Conservation (phyloP, 1,284 basidiomycete genomes). For the Mycena sp. region DNA sequence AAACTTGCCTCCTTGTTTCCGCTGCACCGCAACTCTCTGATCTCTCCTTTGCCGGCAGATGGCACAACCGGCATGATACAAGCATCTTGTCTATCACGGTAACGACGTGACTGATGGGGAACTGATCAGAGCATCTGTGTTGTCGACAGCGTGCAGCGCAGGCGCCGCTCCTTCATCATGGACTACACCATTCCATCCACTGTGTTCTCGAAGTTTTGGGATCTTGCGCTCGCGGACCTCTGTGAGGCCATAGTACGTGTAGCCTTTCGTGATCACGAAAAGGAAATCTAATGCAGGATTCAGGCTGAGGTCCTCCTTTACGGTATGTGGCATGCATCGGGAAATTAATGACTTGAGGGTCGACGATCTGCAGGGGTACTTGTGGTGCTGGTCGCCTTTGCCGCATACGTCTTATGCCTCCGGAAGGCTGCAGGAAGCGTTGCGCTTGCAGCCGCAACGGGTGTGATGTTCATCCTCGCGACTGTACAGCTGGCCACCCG, state of each 20-base stretch:
- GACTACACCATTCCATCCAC: conserved; percentile 10
- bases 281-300: not conserved
- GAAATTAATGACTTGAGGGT: not conserved
- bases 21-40: too few species aligned
- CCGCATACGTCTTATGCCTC: conserved; percentile 10
- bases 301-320: conserved; percentile 26
- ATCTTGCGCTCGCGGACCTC: conserved; percentile 13
- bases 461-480: conserved; percentile 20
- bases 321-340: not conserved
- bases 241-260: conserved; percentile 14
- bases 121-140: too few species aligned
- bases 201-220: conserved; percentile 12
- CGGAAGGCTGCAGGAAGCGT: not conserved
- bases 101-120: too few species aligned
- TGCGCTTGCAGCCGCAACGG: conserved; percentile 10
- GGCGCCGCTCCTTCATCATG: conserved; percentile 12
- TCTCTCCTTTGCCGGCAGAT: too few species aligned
- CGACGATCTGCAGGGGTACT: conserved; percentile 14
- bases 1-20: too few species aligned
- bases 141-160: too few species aligned
- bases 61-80: too few species aligned
- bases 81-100: too few species aligned
- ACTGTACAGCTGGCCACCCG: conserved; percentile 14
- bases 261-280: not conserved
- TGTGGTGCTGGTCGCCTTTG: conserved; percentile 25